Conservation (phyloP, 805 yeast genomes). For the Priceomyces castillae region DNA sequence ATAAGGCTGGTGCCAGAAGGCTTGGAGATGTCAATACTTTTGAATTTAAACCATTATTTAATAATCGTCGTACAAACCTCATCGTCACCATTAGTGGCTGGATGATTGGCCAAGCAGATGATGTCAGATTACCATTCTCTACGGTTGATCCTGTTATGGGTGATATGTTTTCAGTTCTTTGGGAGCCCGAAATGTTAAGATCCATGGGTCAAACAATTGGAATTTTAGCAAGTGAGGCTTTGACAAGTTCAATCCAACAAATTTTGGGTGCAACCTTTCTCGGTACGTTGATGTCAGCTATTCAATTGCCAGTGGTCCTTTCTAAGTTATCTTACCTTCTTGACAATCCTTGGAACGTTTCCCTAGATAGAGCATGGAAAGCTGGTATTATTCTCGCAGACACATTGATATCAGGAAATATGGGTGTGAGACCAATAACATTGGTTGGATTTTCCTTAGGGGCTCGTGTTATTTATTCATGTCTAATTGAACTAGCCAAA, state of each 20-base stretch:
- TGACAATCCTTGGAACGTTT: slow-evolving; percentile 98
- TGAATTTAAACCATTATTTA: slow-evolving; percentile 89
- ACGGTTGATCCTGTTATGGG: slow-evolving; percentile 99
- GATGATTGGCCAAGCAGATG: slow-evolving; percentile 96
- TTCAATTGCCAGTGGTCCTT: slow-evolving; percentile 88
- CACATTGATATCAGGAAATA: slow-evolving; percentile 77
- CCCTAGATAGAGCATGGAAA: slow-evolving; percentile 94
- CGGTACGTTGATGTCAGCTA: slow-evolving; percentile 86
- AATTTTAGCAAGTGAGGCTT: slow-evolving; percentile 89
- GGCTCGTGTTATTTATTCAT: slow-evolving; percentile 86
- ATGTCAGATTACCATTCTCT: slow-evolving; percentile 91
- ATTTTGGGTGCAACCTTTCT: slow-evolving; percentile 88
- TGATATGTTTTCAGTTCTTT: slow-evolving; percentile 81
- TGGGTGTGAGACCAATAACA: slow-evolving; percentile 91
- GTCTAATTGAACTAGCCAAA: slow-evolving; percentile 80
- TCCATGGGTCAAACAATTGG: slow-evolving; percentile 95
- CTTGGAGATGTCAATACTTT: slow-evolving; percentile 92
- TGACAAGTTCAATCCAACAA: slow-evolving; percentile 92
- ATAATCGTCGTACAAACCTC: slow-evolving; percentile 82
- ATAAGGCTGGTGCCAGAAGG: slow-evolving; percentile 78
- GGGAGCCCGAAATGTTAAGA: slow-evolving; percentile 98
- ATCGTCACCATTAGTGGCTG: slow-evolving; percentile 93
- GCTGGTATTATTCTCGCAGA: slow-evolving; percentile 92
- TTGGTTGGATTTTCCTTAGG: slow-evolving; percentile 93
- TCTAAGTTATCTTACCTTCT: slow-evolving; percentile 84